Evolutionary conservation across 371 early-diverging fungal genomes (phyloP).

Genomic region (Zychaea mexicana): DNA sequence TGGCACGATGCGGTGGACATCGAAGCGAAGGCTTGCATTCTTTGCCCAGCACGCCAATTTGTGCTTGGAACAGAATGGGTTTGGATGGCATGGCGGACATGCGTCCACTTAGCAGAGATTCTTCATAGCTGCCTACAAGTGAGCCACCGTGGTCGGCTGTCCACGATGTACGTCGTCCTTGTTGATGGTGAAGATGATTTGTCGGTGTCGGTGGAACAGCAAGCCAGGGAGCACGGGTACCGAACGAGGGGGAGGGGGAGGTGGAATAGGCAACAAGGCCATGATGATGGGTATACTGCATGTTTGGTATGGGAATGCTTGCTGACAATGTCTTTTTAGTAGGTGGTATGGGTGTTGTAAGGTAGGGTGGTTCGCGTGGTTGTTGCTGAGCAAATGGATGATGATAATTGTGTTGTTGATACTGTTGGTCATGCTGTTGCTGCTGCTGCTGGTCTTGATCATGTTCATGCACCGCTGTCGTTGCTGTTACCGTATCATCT

Average conservation of each 20-base stretch:
- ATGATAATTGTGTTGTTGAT: background rate
- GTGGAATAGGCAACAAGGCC: constrained; percentile 36
- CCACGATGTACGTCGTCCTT: background rate
- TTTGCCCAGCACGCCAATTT: constrained; percentile 73
- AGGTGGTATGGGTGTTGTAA: background rate
- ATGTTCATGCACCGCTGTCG: background rate
- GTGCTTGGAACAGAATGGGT: constrained; percentile 73
- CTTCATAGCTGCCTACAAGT: constrained; percentile 81
- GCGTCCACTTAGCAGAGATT: constrained; percentile 79
- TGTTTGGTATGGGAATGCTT: constrained; percentile 35
- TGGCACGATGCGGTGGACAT: constrained; percentile 70
- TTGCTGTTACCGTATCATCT: constrained; percentile 25
- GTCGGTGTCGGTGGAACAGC: background rate
- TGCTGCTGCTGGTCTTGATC: background rate
- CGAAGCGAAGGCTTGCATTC: constrained; percentile 64
- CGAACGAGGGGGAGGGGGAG: constrained; percentile 25
- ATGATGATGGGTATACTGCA: constrained; percentile 50
- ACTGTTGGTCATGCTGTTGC: background rate
- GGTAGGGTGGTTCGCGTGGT: background rate
- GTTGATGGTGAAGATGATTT: background rate
- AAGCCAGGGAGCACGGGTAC: background rate
- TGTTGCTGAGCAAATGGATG: background rate
- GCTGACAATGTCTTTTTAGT: constrained; percentile 14
- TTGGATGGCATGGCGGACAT: constrained; percentile 82
- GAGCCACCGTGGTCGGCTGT: background rate